Base-by-base conservation (phyloP, 2,329 filamentous ascomycete species). In the Hansfordia pulvinata region DNA sequence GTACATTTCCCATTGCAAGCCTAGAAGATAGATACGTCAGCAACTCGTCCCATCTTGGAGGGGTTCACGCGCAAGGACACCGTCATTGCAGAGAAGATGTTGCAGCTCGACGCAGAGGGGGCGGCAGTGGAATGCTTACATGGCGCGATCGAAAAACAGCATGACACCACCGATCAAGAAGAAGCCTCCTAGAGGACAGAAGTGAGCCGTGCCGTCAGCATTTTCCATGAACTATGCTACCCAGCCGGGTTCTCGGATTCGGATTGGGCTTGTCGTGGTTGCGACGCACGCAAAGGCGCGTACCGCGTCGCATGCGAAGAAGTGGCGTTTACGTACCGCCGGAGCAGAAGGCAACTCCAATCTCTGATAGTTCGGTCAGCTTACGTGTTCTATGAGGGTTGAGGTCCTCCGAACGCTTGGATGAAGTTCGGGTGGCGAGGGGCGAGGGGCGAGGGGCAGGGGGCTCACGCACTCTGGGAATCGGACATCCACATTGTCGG, bases 281-380 rank as follows among this genome's bases (percentile, higher is more conserved):
- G n/a, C n/a, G n/a, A n/a, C n/a, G n/a, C n/a, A n/a, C n/a, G n/a
- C n/a, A 11, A 10, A 7, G 12, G 8, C 21, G 21, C 21, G 11
- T 13, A 14, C 5, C 8, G 11, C 12, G 4, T 22, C 28, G 20
- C 25, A 40, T 38, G 37, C 40, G 24, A 30, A 33, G 30, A 17
- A 28, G 28, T 19, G n/a, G 39, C 36, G 39, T 40, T 42, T 54
- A 78, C 81, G 42, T 77, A 93, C 86, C 88, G 47, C 85, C 88
- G 48, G 84, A 90, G 69, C 90, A 96, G 64, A 98, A 98, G 51
- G 86, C 83, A 36, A 94, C 86, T 42, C 90, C 90, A 46, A 96
- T 80, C 58, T 98, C 90, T 96, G 46, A n/a, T 4, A 20, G 30
- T 19, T 3, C 32, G 29, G 46, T 60, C 31, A 60, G 53, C 36